These are phyloP conservation scores for Boletus rubropictus DNA, from an alignment of 768 basidiomycete genomes.

Conservation along the genomic window DNA sequence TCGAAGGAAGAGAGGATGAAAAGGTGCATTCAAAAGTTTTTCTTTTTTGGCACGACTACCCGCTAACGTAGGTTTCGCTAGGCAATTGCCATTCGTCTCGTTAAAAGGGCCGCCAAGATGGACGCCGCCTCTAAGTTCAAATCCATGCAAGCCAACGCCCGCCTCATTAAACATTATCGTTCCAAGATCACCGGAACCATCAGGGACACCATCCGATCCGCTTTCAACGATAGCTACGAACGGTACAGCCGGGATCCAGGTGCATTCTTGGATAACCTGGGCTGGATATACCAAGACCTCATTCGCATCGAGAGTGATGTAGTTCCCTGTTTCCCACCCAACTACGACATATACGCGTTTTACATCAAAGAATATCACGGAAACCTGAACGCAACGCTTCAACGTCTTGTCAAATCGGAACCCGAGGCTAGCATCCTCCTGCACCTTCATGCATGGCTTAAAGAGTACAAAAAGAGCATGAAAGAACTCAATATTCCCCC, in stretches of 20 bases:
- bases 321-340: constrained; percentile 84
- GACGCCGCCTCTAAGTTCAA: constrained; percentile 92
- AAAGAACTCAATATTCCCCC: constrained; percentile 82
- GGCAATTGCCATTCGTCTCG: constrained; percentile 91
- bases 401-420: constrained; percentile 60
- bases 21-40: constrained; percentile 50
- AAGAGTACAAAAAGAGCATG: constrained; percentile 94
- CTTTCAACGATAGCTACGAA: constrained; percentile 64
- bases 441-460: constrained; percentile 86
- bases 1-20: constrained; percentile 91
- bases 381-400: constrained; percentile 68
- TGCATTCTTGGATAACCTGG: constrained; percentile 69
- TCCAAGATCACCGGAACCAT: constrained; percentile 82
- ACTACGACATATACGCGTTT: constrained; percentile 82
- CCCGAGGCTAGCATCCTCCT: constrained; percentile 88
- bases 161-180: constrained; percentile 92
- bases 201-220: constrained; percentile 63
- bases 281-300: constrained; percentile 94
- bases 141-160: constrained; percentile 88
- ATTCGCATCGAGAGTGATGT: constrained; percentile 89
- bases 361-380: constrained; percentile 90
- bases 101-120: constrained; percentile 89
- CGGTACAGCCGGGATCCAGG: constrained; percentile 59
- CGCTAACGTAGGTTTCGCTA: constrained; percentile 27
- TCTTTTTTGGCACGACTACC: neutral